A percentile compares a stretch with the other conserved stretches of the same genome.
phyloP scores from a whole-genome alignment of 176 grass and related monocot species.

The Phragmites australis region DNA sequence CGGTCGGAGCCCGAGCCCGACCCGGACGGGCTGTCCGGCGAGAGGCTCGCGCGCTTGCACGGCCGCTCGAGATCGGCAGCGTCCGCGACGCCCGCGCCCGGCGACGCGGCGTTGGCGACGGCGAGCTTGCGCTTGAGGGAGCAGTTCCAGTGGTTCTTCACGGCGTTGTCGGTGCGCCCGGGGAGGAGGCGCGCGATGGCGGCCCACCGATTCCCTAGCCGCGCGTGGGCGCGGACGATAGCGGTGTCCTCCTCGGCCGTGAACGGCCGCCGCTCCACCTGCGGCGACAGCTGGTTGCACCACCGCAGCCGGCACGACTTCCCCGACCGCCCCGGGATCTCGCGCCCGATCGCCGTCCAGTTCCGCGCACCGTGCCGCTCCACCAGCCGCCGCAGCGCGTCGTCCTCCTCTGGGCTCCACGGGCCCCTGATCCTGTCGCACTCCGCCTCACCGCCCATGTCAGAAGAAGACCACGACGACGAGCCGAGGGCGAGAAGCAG shows the following conservation, averaged over 20 bases:
- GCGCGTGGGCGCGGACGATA: conserved; percentile 63
- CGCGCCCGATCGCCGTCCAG: conserved; percentile 89
- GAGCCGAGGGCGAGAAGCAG: background rate
- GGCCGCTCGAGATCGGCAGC: conserved; percentile 6
- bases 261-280: conserved; percentile 91
- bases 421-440: conserved; percentile 70
- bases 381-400: conserved; percentile 68
- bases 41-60: conserved; percentile 46
- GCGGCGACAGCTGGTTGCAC: conserved; percentile 94
- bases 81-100: background rate
- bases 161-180: conserved; percentile 94
- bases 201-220: conserved; percentile 87
- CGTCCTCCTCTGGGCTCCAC: conserved; percentile 93
- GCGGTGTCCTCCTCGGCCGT: conserved; percentile 69
- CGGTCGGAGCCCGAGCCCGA: conserved; percentile 49
- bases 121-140: conserved; percentile 84
- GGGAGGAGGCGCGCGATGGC: conserved; percentile 85
- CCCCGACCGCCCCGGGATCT: conserved; percentile 67
- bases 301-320: conserved; percentile 94
- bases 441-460: conserved; percentile 19
- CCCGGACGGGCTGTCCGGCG: conserved; percentile 57
- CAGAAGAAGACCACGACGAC: background rate
- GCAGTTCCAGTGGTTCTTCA: conserved; percentile 99
- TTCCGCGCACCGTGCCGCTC: conserved; percentile 77
- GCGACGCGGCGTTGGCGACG: too few species aligned